phyloP scores from a whole-genome alignment of 768 basidiomycete species.

The Kockovaella imperatae region DNA sequence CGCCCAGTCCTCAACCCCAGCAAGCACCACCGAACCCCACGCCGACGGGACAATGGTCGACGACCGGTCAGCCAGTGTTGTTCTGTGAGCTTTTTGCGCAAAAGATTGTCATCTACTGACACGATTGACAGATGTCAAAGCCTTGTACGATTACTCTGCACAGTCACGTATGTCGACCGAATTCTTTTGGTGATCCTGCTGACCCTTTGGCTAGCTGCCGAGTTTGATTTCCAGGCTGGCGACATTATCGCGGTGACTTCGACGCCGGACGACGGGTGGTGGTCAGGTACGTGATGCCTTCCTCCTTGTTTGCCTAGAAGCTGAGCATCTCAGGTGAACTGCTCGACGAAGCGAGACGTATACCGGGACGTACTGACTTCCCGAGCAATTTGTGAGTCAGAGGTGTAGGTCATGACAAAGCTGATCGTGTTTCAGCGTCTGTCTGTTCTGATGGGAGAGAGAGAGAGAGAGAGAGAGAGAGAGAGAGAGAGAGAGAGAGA shows the following conservation, averaged over 20 bases:
- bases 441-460: background rate
- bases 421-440: background rate
- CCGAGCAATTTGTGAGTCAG: constrained; percentile 44
- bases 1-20: constrained; percentile 41
- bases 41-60: constrained; percentile 70
- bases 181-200: background rate
- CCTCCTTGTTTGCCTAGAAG: too few relatives aligned
- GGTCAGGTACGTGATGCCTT: constrained; percentile 58
- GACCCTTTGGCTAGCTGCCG: constrained; percentile 62
- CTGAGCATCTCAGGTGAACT: too few relatives aligned
- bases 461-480: background rate
- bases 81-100: constrained; percentile 61
- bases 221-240: constrained; percentile 90
- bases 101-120: background rate
- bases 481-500: too few relatives aligned
- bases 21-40: constrained; percentile 46
- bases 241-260: constrained; percentile 93
- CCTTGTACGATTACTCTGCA: constrained; percentile 69
- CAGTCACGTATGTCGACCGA: constrained; percentile 48
- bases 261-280: constrained; percentile 96
- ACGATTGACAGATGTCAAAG: constrained; percentile 52
- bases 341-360: constrained; percentile 41
- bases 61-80: constrained; percentile 70
- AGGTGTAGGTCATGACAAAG: background rate
- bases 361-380: constrained; percentile 43